A percentile compares a stretch with the other conserved stretches of the same genome.
Evolutionary conservation across 2,329 filamentous ascomycete species (phyloP).

Genomic region (Hawksworthiomyces lignivorus): DNA sequence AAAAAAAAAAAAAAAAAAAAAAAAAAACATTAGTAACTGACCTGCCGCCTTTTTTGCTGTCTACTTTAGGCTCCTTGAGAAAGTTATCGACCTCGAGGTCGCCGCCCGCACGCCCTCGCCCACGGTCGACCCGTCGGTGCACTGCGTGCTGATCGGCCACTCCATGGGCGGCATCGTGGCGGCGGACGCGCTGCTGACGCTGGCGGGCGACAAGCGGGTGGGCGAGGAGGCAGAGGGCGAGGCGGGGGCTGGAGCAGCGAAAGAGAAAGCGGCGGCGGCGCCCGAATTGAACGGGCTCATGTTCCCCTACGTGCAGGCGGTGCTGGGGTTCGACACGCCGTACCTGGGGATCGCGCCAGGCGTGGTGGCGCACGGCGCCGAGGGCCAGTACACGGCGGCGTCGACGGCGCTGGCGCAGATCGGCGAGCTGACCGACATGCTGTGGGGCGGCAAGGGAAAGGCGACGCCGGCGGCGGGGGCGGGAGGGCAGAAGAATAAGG

Average conservation of each 20-base stretch:
- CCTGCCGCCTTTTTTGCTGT: background rate
- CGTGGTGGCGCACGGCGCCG: constrained; percentile 78
- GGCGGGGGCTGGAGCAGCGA: constrained; percentile 21
- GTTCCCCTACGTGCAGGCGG: constrained; percentile 87
- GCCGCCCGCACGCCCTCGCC: constrained; percentile 70
- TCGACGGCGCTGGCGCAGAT: constrained; percentile 61
- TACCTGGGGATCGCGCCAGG: constrained; percentile 76
- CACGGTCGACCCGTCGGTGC: constrained; percentile 78
- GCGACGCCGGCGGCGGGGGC: constrained; percentile 25
- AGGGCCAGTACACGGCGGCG: constrained; percentile 74
- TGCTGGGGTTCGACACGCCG: constrained; percentile 91
- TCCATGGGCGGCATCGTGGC: constrained; percentile 93
- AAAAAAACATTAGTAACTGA: no score
- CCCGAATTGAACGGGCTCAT: constrained; percentile 56
- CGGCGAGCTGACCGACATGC: constrained; percentile 56
- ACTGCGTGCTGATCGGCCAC: constrained; percentile 75
- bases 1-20: no score
- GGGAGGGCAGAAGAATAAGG: constrained; percentile 14
- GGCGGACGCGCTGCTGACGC: constrained; percentile 73
- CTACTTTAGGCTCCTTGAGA: constrained; percentile 65
- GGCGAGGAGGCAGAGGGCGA: constrained; percentile 30
- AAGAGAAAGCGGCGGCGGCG: constrained; percentile 19
- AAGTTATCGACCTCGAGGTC: constrained; percentile 92
- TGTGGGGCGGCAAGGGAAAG: constrained; percentile 46
- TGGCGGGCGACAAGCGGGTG: constrained; percentile 51